Percentiles rank a stretch among this genome's conserved stretches.
Evolutionary conservation across 352 stramenopile species (phyloP).

Genomic region (Phytophthora pinifolia): DNA sequence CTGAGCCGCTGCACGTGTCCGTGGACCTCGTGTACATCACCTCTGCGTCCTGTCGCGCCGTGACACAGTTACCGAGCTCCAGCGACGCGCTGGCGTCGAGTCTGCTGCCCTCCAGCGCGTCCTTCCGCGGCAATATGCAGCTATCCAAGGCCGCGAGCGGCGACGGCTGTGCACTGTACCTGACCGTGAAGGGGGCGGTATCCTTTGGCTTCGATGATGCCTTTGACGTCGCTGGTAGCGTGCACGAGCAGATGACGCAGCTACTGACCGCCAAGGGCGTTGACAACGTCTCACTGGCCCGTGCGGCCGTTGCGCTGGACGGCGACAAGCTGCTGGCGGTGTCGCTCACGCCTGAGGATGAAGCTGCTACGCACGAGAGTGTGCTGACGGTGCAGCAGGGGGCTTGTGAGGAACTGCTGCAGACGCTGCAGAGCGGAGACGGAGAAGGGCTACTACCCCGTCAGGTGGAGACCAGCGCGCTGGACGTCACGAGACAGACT

Average conservation of each 20-base stretch:
- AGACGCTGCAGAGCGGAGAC: slow-evolving; percentile 13
- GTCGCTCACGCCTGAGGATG: slow-evolving; percentile 17
- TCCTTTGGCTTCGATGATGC: slow-evolving; percentile 14
- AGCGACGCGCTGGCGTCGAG: slow-evolving; percentile 23
- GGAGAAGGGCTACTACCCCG: slow-evolving; percentile 21
- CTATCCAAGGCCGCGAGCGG: slow-evolving; percentile 35
- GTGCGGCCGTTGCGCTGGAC: slow-evolving; percentile 18
- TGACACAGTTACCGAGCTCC: slow-evolving; percentile 23
- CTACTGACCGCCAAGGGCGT: slow-evolving; percentile 24
- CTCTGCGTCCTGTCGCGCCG: slow-evolving; percentile 18
- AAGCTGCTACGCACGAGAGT: slow-evolving; percentile 9
- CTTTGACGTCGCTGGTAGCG: slow-evolving; percentile 23
- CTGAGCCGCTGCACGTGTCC: slow-evolving; percentile 18
- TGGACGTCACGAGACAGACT: slow-evolving; percentile 29
- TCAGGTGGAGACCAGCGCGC: slow-evolving; percentile 21
- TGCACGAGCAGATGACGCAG: slow-evolving; percentile 30
- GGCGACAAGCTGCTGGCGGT: slow-evolving; percentile 30
- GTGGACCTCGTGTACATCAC: slow-evolving; percentile 41
- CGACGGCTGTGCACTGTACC: slow-evolving; percentile 37
- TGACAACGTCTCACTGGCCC: slow-evolving; percentile 24
- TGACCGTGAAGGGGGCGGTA: slow-evolving; percentile 32
- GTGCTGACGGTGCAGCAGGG: slow-evolving; percentile 33
- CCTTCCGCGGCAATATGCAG: slow-evolving; percentile 41
- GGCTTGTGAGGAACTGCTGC: slow-evolving; percentile 30
- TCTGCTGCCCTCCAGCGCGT: slow-evolving; percentile 21